Conservation (phyloP, 306 rosid species). For the Chamaecrista fasciculata region DNA sequence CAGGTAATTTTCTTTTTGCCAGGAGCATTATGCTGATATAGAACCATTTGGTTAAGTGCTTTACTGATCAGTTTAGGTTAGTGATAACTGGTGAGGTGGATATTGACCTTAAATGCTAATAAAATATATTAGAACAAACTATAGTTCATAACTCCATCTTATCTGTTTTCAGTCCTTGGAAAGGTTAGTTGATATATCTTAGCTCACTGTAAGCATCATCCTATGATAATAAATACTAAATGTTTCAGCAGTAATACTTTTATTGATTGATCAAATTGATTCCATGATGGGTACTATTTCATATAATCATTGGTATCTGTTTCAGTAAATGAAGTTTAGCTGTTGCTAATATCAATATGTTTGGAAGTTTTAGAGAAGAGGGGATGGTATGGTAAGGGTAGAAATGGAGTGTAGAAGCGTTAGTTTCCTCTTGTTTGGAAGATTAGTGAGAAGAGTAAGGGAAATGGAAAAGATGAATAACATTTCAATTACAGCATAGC, state of each 20-base stretch:
- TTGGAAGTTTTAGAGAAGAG: constrained; percentile 1
- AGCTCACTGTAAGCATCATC: not conserved
- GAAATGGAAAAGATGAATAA: not conserved
- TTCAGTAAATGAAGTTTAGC: constrained; percentile 18
- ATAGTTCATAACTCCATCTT: not conserved
- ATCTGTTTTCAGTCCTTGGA: not conserved
- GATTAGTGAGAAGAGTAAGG: not conserved
- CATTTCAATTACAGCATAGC: not conserved
- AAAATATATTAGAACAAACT: not conserved
- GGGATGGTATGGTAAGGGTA: not conserved
- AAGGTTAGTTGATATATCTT: not conserved
- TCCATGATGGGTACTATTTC: not conserved
- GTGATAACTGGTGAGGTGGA: not conserved
- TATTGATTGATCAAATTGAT: constrained; percentile 5
- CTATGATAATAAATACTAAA: not conserved
- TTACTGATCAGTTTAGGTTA: not conserved
- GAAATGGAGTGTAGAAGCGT: constrained; percentile 9
- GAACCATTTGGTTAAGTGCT: constrained; percentile 5
- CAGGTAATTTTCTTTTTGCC: constrained; percentile 49
- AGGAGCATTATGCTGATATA: not conserved
- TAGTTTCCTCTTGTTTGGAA: not conserved
- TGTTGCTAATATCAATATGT: not conserved
- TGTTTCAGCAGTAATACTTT: constrained; percentile 3
- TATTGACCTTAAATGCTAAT: constrained; percentile 3
- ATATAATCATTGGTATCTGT: not conserved